These are phyloP conservation scores for Samsoniella hepiali DNA, from an alignment of 2,329 filamentous ascomycete species.

Conservation along the genomic window DNA sequence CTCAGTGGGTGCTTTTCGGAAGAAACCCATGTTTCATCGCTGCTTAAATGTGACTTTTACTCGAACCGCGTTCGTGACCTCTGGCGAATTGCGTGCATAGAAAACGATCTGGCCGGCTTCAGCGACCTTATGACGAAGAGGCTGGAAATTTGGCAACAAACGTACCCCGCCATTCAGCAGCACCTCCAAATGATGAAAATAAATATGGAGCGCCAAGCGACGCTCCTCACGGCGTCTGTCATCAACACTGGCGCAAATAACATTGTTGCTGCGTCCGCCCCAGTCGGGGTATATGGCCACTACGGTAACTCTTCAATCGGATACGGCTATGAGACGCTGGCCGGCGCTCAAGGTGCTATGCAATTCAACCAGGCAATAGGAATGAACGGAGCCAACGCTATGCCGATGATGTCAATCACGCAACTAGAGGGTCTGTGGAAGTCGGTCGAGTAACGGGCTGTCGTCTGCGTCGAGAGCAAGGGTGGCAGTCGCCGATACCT, in stretches of 20 bases:
- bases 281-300: neutral
- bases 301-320: neutral
- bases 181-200: slow-evolving; percentile 8
- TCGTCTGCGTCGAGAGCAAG: neutral
- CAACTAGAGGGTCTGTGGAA: slow-evolving; percentile 11
- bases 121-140: neutral
- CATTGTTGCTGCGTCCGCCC: neutral
- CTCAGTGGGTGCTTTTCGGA: neutral
- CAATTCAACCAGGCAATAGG: slow-evolving; percentile 9
- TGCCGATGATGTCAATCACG: neutral
- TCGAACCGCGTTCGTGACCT: neutral
- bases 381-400: neutral
- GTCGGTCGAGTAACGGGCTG: slow-evolving; percentile 7
- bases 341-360: neutral
- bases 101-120: neutral
- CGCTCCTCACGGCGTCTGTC: slow-evolving; percentile 6
- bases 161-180: slow-evolving; percentile 12
- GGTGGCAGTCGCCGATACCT: neutral
- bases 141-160: slow-evolving; percentile 10
- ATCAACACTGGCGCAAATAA: slow-evolving; percentile 3
- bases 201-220: slow-evolving; percentile 1
- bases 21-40: neutral
- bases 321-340: slow-evolving; percentile 14
- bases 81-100: neutral
- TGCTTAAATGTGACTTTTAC: slow-evolving; percentile 11